phyloP scores from a whole-genome alignment of 768 basidiomycete genomes.

The Tulasnella calospora region DNA sequence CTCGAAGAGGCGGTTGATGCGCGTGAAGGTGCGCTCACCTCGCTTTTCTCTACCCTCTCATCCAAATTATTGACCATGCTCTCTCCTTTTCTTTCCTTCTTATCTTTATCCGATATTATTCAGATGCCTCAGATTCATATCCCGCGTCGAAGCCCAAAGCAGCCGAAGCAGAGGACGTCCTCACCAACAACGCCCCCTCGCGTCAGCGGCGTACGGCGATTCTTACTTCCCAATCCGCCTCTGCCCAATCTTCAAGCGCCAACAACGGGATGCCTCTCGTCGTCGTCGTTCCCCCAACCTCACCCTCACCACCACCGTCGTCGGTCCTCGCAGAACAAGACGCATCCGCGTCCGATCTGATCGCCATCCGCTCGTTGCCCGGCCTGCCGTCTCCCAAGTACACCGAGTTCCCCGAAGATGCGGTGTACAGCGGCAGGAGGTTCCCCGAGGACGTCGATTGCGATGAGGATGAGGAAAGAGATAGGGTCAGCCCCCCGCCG shows the following conservation, averaged over 20 bases:
- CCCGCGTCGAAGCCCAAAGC: conserved; percentile 10
- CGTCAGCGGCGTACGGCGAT: conserved; percentile 17
- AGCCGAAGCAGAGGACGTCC: conserved; percentile 20
- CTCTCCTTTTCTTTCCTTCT: background rate
- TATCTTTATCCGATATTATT: background rate
- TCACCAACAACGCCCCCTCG: background rate
- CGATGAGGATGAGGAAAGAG: background rate
- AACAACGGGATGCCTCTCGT: background rate
- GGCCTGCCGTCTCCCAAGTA: conserved; percentile 1
- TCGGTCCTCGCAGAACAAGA: conserved; percentile 4
- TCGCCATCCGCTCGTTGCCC: conserved; percentile 16
- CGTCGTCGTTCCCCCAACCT: too few relatives aligned
- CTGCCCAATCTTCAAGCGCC: background rate
- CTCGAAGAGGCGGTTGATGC: conserved; percentile 6
- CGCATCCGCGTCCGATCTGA: conserved; percentile 12
- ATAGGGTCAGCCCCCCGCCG: background rate
- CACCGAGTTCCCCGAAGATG: conserved; percentile 15
- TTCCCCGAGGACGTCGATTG: conserved; percentile 13
- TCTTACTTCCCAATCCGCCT: conserved; percentile 4
- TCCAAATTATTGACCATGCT: background rate
- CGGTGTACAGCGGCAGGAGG: background rate
- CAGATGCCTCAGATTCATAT: background rate
- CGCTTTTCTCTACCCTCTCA: background rate
- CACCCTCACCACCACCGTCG: background rate
- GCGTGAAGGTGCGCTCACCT: background rate